A percentile compares a stretch with the other conserved stretches of the same genome.
Conservation (phyloP, 257 asterid genomes). For the Gardenia jasminoides region DNA sequence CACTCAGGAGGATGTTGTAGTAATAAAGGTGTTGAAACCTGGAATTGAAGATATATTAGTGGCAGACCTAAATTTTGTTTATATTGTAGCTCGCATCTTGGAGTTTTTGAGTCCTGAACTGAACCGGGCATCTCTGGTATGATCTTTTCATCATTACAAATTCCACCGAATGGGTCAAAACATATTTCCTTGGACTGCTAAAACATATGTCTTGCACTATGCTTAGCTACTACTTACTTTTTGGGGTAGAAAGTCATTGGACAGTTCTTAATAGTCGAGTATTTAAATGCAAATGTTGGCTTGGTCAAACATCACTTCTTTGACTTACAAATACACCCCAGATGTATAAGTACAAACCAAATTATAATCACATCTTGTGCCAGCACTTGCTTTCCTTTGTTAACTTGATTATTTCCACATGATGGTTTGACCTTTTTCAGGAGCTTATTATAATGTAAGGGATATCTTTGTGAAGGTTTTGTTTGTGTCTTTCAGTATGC, state of each 20-base stretch:
- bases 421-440: neutral
- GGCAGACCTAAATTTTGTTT: slow-evolving; percentile 91
- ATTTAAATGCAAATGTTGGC: too few species aligned
- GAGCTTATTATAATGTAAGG: neutral
- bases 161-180: neutral
- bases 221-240: too few species aligned
- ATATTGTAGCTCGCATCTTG: slow-evolving; percentile 83
- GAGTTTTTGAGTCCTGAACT: slow-evolving; percentile 95
- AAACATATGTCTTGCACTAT: neutral
- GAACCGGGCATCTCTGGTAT: slow-evolving; percentile 95
- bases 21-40: slow-evolving; percentile 93
- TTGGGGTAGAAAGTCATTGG: too few species aligned
- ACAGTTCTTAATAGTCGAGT: too few species aligned
- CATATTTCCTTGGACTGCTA: neutral
- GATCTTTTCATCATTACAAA: neutral
- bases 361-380: neutral
- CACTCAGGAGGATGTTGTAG: slow-evolving; percentile 90
- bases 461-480: neutral
- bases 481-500: neutral
- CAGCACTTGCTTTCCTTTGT: neutral
- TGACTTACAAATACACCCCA: neutral
- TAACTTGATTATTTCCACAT: neutral
- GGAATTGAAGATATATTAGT: slow-evolving; percentile 87
- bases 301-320: neutral
- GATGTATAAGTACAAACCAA: neutral